Base-by-base conservation (phyloP, 140 eudicot genomes). In the Stevia rebaudiana region DNA sequence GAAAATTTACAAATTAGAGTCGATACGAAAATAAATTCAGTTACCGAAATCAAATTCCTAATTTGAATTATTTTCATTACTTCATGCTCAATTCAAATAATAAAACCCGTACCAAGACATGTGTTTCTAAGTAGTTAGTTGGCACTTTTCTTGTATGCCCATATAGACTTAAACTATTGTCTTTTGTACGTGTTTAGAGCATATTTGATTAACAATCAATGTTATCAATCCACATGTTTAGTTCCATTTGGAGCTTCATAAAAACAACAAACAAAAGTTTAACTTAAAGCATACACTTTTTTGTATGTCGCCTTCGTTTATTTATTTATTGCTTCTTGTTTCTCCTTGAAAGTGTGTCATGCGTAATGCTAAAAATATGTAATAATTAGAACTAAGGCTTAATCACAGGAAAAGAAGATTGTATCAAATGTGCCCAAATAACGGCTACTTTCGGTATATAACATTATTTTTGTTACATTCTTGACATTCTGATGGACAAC, bases 241-340 rank as follows among this genome's bases (percentile, higher is more conserved):
- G n/a, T 36, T 22, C 36, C 11, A 39, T 41, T 6, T 53, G n/a
- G 41, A 68, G 67, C n/a, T 56, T 17, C 6, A 44, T 40, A 40
- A 68, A 41, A 40, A 53, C 41, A 56, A 16, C n/a, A 17, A 55
- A 41, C 11, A 4, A 31, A 69, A 55, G 65, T 68, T 68, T 21
- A 61, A 68, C 56, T 43, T 16, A 17, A 68, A 68, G 56, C 42
- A 69, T 39, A 28, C 67, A 42, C 30, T 12, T 51, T 36, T 25
- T 69, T 56, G 31, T 13, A 17, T 31, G 58, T 57, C 39, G 57
- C 67, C 44, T 69, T 69, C 74, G 57, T 55, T 42, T 57, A 16
- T 41, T 68, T 68, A 28, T 54, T 15, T 52, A 54, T 24, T 48
- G 22, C 48, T 53, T 35, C 36, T 69, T 55, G 64, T 69, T 25